These are phyloP conservation scores for Scheffersomyces titani DNA, from an alignment of 1,139 yeast genomes.

Conservation along the genomic window DNA sequence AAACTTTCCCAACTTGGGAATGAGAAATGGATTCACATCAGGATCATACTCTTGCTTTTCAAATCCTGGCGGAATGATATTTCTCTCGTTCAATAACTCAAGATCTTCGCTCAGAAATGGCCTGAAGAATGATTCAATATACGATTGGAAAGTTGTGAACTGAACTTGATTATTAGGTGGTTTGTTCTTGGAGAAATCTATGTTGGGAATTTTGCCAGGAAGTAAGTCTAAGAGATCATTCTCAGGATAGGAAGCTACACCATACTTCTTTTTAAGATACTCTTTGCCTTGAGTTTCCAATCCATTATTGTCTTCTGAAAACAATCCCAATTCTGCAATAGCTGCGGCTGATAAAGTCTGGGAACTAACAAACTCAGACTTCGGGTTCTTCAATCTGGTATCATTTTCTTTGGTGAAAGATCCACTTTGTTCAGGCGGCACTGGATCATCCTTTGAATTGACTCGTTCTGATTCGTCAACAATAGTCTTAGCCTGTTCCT, in stretches of 20 bases:
- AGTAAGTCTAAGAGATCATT: slow-evolving; percentile 70
- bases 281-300: slow-evolving; percentile 67
- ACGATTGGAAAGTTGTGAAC: slow-evolving; percentile 82
- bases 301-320: slow-evolving; percentile 58
- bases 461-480: slow-evolving; percentile 10
- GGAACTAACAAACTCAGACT: slow-evolving; percentile 72
- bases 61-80: slow-evolving; percentile 55
- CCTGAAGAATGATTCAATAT: slow-evolving; percentile 83
- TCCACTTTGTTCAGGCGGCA: slow-evolving; percentile 50
- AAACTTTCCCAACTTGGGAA: slow-evolving; percentile 83
- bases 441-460: slow-evolving; percentile 31
- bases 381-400: slow-evolving; percentile 69
- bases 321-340: slow-evolving; percentile 61
- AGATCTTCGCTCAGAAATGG: slow-evolving; percentile 78
- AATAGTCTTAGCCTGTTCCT: slow-evolving; percentile 5
- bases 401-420: slow-evolving; percentile 53
- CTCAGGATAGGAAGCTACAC: slow-evolving; percentile 87
- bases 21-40: slow-evolving; percentile 63
- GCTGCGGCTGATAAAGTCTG: slow-evolving; percentile 75
- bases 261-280: slow-evolving; percentile 73
- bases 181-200: slow-evolving; percentile 81
- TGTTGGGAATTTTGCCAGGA: slow-evolving; percentile 87
- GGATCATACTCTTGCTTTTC: slow-evolving; percentile 59
- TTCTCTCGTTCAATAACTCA: slow-evolving; percentile 65
- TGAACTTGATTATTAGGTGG: slow-evolving; percentile 89